Evolutionary conservation across 1,284 basidiomycete species (phyloP).

Genomic region (Marasmius tenuissimus): DNA sequence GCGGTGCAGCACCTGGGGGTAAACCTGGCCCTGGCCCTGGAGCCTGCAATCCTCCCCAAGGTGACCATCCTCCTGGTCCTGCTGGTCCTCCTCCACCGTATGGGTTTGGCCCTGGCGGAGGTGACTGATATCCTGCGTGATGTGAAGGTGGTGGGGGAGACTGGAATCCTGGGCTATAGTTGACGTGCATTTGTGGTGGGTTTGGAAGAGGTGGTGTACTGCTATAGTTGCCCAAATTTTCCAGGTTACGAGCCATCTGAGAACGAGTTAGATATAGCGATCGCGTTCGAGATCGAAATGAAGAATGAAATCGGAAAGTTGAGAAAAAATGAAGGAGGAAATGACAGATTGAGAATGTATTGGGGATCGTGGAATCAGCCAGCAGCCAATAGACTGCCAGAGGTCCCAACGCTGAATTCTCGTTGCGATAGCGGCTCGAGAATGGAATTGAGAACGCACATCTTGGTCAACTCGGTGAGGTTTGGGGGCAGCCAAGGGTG

Average conservation of each 20-base stretch:
- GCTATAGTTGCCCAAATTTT: slow-evolving; percentile 34
- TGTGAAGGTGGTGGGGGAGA: slow-evolving; percentile 8
- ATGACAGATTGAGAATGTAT: too few relatives aligned
- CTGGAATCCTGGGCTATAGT: slow-evolving; percentile 26
- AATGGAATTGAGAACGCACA: slow-evolving; percentile 49
- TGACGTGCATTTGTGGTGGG: slow-evolving; percentile 14
- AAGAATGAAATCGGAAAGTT: slow-evolving; percentile 4
- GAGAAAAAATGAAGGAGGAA: neutral
- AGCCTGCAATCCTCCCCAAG: neutral
- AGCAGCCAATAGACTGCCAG: neutral
- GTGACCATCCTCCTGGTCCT: neutral
- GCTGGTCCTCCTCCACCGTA: neutral
- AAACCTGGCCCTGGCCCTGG: slow-evolving; percentile 7
- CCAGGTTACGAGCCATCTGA: slow-evolving; percentile 67
- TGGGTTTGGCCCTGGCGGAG: neutral
- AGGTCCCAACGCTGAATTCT: too few relatives aligned
- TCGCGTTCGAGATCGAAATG: neutral
- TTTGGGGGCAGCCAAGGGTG: slow-evolving; percentile 65
- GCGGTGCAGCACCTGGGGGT: neutral
- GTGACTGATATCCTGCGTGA: neutral
- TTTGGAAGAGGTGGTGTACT: slow-evolving; percentile 21
- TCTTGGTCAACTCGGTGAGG: slow-evolving; percentile 63
- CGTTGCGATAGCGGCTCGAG: slow-evolving; percentile 29
- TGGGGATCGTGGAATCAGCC: neutral
- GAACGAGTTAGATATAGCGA: slow-evolving; percentile 19